phyloP scores from a whole-genome alignment of 371 early-diverging fungal species.

The Rhizopus microsporus region DNA sequence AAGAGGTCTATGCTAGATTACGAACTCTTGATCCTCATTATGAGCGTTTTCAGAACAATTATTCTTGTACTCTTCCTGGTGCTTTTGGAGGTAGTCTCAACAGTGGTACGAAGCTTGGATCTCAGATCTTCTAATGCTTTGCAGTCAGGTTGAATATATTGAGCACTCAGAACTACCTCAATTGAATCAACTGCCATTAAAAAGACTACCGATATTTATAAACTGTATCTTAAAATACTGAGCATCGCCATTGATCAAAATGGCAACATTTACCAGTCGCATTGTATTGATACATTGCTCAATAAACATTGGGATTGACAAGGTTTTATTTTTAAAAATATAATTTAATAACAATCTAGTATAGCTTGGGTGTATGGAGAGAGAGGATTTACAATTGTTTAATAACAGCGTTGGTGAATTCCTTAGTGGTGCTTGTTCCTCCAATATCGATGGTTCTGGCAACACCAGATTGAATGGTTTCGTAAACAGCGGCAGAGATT shows the following conservation, averaged over 20 bases:
- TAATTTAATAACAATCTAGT: not conserved
- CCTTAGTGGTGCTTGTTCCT: slow-evolving; percentile 72
- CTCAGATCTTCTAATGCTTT: not conserved
- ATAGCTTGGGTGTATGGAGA: not conserved
- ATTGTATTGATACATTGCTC: too few species aligned
- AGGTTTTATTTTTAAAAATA: not conserved
- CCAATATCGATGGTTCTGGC: slow-evolving; percentile 46
- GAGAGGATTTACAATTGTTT: slow-evolving; percentile 52
- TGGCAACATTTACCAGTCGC: not conserved
- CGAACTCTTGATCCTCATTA: not conserved
- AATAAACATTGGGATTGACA: not conserved
- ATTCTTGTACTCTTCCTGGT: not conserved
- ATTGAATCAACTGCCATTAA: not conserved
- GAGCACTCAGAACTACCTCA: not conserved
- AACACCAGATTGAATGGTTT: slow-evolving; percentile 19
- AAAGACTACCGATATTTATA: not conserved
- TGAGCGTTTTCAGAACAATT: slow-evolving; percentile 1
- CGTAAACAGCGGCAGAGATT: slow-evolving; percentile 77
- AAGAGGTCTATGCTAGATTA: not conserved
- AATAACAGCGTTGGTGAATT: slow-evolving; percentile 86
- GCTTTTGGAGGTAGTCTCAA: not conserved
- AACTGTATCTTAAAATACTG: not conserved
- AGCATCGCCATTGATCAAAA: not conserved
- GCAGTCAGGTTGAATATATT: not conserved
- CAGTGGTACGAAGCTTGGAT: not conserved